Base-by-base conservation (phyloP, 169 alveolate genomes). In the Eimeria tenella region DNA sequence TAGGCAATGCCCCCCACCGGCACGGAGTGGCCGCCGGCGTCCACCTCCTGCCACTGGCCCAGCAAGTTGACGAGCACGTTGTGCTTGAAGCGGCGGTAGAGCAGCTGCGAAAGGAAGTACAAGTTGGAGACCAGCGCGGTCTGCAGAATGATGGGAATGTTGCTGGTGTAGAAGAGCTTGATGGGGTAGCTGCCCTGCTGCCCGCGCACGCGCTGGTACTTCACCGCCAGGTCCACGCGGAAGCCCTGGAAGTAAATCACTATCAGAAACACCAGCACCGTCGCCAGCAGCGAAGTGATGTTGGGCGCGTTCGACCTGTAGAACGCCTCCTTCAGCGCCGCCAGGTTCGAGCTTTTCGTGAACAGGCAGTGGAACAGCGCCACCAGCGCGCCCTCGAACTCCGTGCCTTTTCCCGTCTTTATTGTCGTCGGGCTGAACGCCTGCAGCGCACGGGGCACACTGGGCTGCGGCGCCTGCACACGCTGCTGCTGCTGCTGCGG, bases 1-100 rank as follows among this genome's bases (percentile, higher is more conserved):
- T 99, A 99, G 19, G 99, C 99, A 83, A 99, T 97, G 86, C 99
- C 99, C 23, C 99, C 99, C 52, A 99, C 99, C 0, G 99, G 99
- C 84, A 99, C 98, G 23, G 99, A 97, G 75, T 98, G 98, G 5
- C 99, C 99, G 31, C 98, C 98, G 55, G 96, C 97, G 93, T 99
- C 99, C 58, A 98, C 93, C 65, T 97, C 99, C 94, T 98, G 98
- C 99, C 99, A 99, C 94, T 98, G 99, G 1, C 99, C 99, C 60
- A 99, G 96, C 81, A 98, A 96, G 79, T 97, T 97, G 23, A 95
- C 99, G 81, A 99, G 86, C 97, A 99, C 97, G 97, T 99, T 99
- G 89, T 98, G 97, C 93, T 98, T 98, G 98, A 98, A 99, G 84
- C 99, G 98, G 68, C 99, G 98, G 97, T 99, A 99, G 60, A 99